phyloP scores from a whole-genome alignment of 805 yeast species.

The Wickerhamiella parazyma region DNA sequence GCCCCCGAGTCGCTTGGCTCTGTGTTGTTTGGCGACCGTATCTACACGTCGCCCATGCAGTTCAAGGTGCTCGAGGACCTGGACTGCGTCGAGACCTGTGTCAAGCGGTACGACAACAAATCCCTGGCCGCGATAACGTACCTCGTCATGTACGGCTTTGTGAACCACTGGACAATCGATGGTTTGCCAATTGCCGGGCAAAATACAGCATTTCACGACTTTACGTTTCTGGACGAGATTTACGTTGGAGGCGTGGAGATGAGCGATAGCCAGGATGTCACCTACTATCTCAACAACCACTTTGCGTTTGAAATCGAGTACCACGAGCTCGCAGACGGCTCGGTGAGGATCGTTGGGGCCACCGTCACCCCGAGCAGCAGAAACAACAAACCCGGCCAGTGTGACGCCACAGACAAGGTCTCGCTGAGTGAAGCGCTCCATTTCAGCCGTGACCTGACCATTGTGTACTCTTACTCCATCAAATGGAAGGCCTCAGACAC shows the following conservation, averaged over 20 bases:
- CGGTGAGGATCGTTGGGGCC: conserved; percentile 83
- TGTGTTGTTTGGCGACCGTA: conserved; percentile 88
- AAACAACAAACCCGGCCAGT: conserved; percentile 23
- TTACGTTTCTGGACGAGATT: conserved; percentile 36
- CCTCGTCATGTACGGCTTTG: conserved; percentile 68
- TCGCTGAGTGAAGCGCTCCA: conserved; percentile 28
- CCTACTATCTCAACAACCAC: conserved; percentile 48
- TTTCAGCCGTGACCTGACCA: conserved; percentile 32
- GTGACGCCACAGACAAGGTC: conserved; percentile 18
- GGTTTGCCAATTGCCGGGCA: conserved; percentile 90
- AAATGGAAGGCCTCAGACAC: conserved; percentile 54
- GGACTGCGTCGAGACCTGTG: conserved; percentile 57
- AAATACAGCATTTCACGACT: too few species aligned
- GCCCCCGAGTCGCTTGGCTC: conserved; percentile 89
- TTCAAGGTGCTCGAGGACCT: conserved; percentile 63
- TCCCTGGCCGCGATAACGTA: conserved; percentile 37
- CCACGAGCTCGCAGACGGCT: conserved; percentile 54
- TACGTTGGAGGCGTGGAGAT: conserved; percentile 11
- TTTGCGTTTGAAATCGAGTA: conserved; percentile 68
- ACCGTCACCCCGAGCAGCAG: conserved; percentile 59
- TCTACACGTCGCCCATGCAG: conserved; percentile 81
- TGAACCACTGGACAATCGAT: conserved; percentile 86
- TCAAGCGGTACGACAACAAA: conserved; percentile 11
- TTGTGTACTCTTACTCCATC: conserved; percentile 82
- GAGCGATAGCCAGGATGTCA: not conserved